Evolutionary conservation across 768 basidiomycete species (phyloP).

Genomic region (Podaxis sp.): DNA sequence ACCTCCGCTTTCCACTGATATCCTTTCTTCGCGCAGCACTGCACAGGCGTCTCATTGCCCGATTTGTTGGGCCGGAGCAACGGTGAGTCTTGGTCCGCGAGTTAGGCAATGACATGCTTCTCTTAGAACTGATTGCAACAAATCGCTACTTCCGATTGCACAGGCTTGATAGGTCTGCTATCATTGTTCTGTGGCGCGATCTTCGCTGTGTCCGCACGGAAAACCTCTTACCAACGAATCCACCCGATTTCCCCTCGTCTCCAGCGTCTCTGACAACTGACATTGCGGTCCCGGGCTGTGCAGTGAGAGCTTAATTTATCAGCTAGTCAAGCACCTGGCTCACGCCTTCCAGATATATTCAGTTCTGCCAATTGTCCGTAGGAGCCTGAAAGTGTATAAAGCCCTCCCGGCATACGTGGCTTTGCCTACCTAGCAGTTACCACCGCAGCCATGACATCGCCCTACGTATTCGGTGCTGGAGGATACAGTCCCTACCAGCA

Average conservation of each 20-base stretch:
- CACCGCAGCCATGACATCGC: neutral
- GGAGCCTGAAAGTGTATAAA: neutral
- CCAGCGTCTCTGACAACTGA: neutral
- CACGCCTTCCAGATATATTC: constrained; percentile 2
- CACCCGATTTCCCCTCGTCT: neutral
- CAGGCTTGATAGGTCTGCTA: neutral
- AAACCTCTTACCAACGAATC: neutral
- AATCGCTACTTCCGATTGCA: neutral
- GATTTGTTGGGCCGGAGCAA: neutral
- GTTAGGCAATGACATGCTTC: neutral
- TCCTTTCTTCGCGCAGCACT: neutral
- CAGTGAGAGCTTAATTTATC: neutral
- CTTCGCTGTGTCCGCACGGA: neutral
- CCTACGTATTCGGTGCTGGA: neutral
- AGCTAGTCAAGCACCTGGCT: neutral
- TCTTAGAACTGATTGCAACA: neutral
- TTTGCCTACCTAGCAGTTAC: neutral
- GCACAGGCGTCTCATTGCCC: neutral
- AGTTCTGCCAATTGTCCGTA: neutral
- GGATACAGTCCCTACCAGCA: neutral
- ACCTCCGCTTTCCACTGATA: neutral
- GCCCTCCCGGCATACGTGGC: neutral
- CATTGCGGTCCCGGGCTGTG: neutral
- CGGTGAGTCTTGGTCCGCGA: neutral
- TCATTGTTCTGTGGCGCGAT: neutral